Percentiles rank a stretch among this genome's conserved stretches.
phyloP scores from a whole-genome alignment of 371 early-diverging fungal species.

The Mucor sp. region DNA sequence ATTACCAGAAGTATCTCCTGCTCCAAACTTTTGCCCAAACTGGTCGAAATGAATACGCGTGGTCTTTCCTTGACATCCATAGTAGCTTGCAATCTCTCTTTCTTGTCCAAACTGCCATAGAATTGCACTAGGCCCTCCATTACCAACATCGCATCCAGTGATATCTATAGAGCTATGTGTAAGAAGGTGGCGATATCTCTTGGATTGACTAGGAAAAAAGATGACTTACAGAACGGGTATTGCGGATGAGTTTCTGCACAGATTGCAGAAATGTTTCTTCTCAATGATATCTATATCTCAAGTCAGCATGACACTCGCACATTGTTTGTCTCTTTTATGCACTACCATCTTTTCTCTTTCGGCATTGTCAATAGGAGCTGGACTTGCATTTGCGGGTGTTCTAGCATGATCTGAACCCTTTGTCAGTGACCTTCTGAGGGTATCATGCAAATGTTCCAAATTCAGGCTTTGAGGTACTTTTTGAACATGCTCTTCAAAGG shows the following conservation, averaged over 20 bases:
- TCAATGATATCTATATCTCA: slow-evolving; percentile 31
- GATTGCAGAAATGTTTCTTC: slow-evolving; percentile 42
- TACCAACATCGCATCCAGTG: slow-evolving; percentile 54
- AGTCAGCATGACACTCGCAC: background rate
- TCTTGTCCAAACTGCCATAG: slow-evolving; percentile 69
- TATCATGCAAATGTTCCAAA: slow-evolving; percentile 48
- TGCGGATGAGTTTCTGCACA: slow-evolving; percentile 61
- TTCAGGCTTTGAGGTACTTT: slow-evolving; percentile 27
- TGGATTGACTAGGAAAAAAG: too few species aligned
- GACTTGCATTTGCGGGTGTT: slow-evolving; percentile 23
- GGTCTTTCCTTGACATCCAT: slow-evolving; percentile 53
- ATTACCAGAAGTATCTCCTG: slow-evolving; percentile 68
- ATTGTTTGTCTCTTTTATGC: background rate
- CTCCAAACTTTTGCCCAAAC: slow-evolving; percentile 79
- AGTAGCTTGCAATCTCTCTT: slow-evolving; percentile 57
- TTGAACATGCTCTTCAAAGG: slow-evolving; percentile 20
- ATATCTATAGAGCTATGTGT: slow-evolving; percentile 33
- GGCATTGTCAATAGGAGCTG: slow-evolving; percentile 31
- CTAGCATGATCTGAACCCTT: slow-evolving; percentile 24
- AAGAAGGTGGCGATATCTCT: too few species aligned
- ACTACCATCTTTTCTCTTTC: slow-evolving; percentile 33
- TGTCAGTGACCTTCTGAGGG: slow-evolving; percentile 37
- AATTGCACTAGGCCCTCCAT: slow-evolving; percentile 51
- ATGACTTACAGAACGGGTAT: slow-evolving; percentile 55
- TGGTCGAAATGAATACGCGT: slow-evolving; percentile 69